Conservation (phyloP, 306 rosid species). For the Lagenaria siceraria region DNA sequence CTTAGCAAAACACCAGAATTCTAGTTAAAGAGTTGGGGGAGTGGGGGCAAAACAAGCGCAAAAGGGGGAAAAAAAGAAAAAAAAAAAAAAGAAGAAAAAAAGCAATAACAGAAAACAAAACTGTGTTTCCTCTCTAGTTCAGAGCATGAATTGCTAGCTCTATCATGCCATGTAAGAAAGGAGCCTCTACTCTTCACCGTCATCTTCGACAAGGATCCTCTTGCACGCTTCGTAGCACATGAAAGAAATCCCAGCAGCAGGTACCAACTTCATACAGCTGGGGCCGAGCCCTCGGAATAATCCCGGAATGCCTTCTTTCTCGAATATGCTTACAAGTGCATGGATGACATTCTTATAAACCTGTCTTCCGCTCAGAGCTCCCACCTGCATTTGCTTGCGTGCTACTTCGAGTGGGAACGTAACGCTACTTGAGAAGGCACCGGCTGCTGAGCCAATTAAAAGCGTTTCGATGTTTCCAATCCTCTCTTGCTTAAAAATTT, state of each 20-base stretch:
- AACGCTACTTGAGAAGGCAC: constrained; percentile 55
- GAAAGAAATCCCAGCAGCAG: constrained; percentile 73
- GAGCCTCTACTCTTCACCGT: not conserved
- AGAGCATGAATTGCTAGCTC: not conserved
- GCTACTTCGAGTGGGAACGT: constrained; percentile 84
- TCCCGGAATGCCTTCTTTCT: constrained; percentile 45
- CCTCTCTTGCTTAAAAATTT: constrained; percentile 35
- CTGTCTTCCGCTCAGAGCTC: constrained; percentile 59
- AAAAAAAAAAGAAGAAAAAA: not conserved
- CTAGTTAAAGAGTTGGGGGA: not conserved
- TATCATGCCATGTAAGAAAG: not conserved
- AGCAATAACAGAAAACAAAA: not conserved
- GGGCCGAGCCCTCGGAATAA: constrained; percentile 62
- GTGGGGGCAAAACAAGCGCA: not conserved
- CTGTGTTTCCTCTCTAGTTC: not conserved
- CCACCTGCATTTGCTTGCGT: constrained; percentile 78
- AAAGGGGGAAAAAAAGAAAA: not conserved
- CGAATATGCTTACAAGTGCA: constrained; percentile 47
- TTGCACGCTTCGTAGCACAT: constrained; percentile 81
- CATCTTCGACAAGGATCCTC: constrained; percentile 32
- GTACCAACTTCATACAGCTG: constrained; percentile 57
- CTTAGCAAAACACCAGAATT: not conserved
- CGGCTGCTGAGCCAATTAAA: constrained; percentile 62
- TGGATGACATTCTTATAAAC: constrained; percentile 46
- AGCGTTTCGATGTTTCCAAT: constrained; percentile 54